phyloP scores from a whole-genome alignment of 768 basidiomycete species.

The Mycena olivaceomarginata region DNA sequence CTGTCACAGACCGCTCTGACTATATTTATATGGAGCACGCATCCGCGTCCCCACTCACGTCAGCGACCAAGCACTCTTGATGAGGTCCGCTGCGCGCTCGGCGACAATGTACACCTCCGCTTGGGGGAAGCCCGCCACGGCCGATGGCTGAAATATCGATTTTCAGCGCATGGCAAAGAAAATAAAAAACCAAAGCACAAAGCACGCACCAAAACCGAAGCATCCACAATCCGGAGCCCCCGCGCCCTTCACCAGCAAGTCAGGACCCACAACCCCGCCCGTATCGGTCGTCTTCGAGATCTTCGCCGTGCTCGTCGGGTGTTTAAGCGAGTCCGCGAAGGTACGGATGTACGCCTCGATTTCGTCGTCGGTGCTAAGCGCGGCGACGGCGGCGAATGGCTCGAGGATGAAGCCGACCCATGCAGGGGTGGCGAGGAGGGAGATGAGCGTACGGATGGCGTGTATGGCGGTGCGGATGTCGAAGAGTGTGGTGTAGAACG shows the following conservation, averaged over 20 bases:
- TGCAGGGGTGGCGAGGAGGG: constrained; percentile 29
- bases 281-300: constrained; percentile 23
- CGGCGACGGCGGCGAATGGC: constrained; percentile 20
- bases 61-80: constrained; percentile 22
- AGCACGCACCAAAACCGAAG: constrained; percentile 36
- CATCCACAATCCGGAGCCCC: constrained; percentile 40
- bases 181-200: background rate
- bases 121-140: constrained; percentile 39
- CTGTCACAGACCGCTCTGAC: too few relatives aligned
- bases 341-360: constrained; percentile 36
- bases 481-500: constrained; percentile 28
- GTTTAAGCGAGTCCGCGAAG: constrained; percentile 19
- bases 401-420: constrained; percentile 26
- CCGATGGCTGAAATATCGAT: constrained; percentile 4
- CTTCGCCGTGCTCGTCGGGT: constrained; percentile 28
- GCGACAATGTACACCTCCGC: constrained; percentile 46
- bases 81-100: constrained; percentile 47
- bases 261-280: constrained; percentile 35
- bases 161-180: background rate
- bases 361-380: constrained; percentile 10
- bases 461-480: constrained; percentile 29
- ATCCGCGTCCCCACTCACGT: too few relatives aligned
- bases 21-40: too few relatives aligned
- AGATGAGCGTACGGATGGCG: background rate
- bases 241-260: constrained; percentile 28